Evolutionary conservation across 1,139 yeast species (phyloP).

Genomic region (Candida tunisiensis): DNA sequence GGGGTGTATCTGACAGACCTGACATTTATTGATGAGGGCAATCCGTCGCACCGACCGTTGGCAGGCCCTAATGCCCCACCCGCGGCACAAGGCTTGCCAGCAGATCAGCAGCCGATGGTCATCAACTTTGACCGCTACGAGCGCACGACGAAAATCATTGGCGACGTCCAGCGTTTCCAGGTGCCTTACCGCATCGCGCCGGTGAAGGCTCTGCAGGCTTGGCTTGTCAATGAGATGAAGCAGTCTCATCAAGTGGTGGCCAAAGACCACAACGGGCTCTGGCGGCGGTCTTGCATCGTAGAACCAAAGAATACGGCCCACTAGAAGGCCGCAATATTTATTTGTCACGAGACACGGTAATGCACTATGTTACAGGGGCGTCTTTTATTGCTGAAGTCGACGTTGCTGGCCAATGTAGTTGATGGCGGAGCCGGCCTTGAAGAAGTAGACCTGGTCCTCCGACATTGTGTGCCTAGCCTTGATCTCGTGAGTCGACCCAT

Average conservation of each 20-base stretch:
- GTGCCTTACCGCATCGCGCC: slow-evolving; percentile 28
- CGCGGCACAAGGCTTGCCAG: no score
- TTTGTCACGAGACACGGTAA: no score
- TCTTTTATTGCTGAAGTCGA: not conserved
- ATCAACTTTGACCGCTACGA: slow-evolving; percentile 74
- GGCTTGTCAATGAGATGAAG: slow-evolving; percentile 20
- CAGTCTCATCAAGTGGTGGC: slow-evolving; percentile 14
- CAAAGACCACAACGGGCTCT: slow-evolving; percentile 17
- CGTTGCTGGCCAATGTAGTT: slow-evolving; percentile 51
- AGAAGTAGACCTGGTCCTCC: slow-evolving; percentile 85
- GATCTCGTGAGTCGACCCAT: slow-evolving; percentile 56
- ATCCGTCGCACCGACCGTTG: slow-evolving; percentile 37
- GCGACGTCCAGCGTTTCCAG: slow-evolving; percentile 69
- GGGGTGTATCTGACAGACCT: slow-evolving; percentile 75
- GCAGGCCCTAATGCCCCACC: no score
- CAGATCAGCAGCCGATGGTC: slow-evolving; percentile 22
- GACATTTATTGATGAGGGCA: slow-evolving; percentile 80
- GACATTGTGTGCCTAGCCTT: slow-evolving; percentile 91
- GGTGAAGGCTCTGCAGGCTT: slow-evolving; percentile 14
- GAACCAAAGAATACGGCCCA: slow-evolving; percentile 12
- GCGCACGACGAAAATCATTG: slow-evolving; percentile 55
- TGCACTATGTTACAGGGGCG: not conserved
- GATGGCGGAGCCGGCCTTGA: slow-evolving; percentile 95
- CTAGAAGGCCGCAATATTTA: not conserved
- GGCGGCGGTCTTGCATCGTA: slow-evolving; percentile 21